Evolutionary conservation across 2,329 filamentous ascomycete species (phyloP), one percentile per base, ranked within the genome.

Genomic region (Talaromyces sp.): DNA sequence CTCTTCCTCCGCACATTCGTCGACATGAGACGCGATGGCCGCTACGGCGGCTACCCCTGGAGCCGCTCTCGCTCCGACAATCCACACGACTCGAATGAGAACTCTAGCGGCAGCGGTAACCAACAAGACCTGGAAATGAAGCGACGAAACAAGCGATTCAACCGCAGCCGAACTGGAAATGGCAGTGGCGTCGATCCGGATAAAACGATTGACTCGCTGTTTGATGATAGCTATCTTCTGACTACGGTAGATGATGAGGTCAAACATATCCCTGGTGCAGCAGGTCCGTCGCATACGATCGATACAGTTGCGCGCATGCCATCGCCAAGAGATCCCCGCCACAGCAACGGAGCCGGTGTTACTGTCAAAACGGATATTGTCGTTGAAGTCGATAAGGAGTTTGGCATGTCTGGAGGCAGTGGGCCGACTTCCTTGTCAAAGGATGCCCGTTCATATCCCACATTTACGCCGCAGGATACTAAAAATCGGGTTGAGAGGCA

Each of bases 301-400:
- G 22, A 59, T 8, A 19, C 16, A 65, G n/a, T 48, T 27, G 39
- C 47, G n/a, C 47, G 35, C 3, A 24, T 66, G 59, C 52, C 67
- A 6, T 64, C 65, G 8, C 52, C 68, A 16, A 59, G 37, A 57
- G 33, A 37, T 27, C 65, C 67, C 22, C 67, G 68, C 58, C 60
- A 59, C 0, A 65, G 65, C n/a, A 41, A 43, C 39, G 39, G 35
- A 19, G 60, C 35, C 7, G 43, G 50, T 24, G 74, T 76, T 2
- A 73, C 72, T 3, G 68, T 75, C 0, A 71, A 73, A 39, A 76
- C 74, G 2, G 74, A 76, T 68, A 73, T 76, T 60, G 68, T 72
- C 10, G 70, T 76, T 31, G 67, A 74, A 39, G 68, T 76, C 14
- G 71, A 72, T 50, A 41, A 67, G n/a, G 64, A 65, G 35, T 37